A percentile compares a stretch with the other conserved stretches of the same genome.
Conservation (phyloP, 2,329 filamentous ascomycete species). For the Alternaria sp. region DNA sequence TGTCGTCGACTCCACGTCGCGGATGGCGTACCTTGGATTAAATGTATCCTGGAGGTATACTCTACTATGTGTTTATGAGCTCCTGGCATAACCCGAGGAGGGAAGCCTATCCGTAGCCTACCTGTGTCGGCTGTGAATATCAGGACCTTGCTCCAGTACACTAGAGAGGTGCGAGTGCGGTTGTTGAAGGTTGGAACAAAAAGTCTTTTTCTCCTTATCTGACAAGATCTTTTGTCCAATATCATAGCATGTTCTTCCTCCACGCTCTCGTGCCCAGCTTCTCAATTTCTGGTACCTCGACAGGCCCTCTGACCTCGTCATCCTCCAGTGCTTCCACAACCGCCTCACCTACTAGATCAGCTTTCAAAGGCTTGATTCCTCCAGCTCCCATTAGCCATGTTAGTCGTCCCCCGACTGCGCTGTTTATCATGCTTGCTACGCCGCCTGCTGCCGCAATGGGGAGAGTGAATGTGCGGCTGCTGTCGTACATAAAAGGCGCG, state of each 20-base stretch:
- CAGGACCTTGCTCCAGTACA: background rate
- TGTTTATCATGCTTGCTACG: constrained; percentile 78
- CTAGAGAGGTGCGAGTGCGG: background rate
- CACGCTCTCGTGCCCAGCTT: constrained; percentile 81
- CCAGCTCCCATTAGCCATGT: constrained; percentile 80
- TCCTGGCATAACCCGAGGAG: background rate
- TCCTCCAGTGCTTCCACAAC: constrained; percentile 87
- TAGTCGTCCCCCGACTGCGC: constrained; percentile 76
- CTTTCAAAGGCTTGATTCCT: constrained; percentile 85
- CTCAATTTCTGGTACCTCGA: constrained; percentile 83
- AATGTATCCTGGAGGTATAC: background rate
- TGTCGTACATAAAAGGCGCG: constrained; percentile 89
- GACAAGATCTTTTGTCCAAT: background rate
- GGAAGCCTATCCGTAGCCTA: background rate
- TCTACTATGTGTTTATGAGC: background rate
- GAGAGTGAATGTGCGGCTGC: constrained; percentile 79
- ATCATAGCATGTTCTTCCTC: constrained; percentile 86
- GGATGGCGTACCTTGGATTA: background rate
- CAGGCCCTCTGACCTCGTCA: constrained; percentile 73
- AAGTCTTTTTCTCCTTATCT: background rate
- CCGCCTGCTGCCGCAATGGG: constrained; percentile 82
- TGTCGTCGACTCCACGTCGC: background rate
- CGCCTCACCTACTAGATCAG: constrained; percentile 85
- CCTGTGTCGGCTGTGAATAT: background rate
- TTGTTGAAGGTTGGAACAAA: background rate